Percentiles rank a stretch among this genome's conserved stretches.
phyloP scores from a whole-genome alignment of 495 filamentous ascomycete genomes.

The Ramalina intermedia region DNA sequence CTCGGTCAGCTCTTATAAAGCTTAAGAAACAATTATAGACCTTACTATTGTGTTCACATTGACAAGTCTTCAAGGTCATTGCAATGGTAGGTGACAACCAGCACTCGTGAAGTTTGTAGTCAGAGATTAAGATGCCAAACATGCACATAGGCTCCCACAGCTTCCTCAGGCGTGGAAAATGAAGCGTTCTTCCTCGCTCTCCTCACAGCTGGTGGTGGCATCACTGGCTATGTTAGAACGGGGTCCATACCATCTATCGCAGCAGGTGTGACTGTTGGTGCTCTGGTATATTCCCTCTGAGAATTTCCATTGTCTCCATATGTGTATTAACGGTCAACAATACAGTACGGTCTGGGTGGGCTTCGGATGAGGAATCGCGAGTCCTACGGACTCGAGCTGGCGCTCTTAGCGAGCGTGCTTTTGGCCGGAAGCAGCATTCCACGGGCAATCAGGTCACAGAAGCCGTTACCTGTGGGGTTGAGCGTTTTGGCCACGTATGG shows the following conservation, averaged over 20 bases:
- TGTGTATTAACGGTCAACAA: not conserved
- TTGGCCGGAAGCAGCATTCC: conserved; percentile 73
- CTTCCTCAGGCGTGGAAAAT: not conserved
- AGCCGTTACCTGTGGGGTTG: conserved; percentile 62
- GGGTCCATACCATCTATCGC: conserved; percentile 73
- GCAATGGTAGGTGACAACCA: too few relatives aligned
- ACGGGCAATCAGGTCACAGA: conserved; percentile 61
- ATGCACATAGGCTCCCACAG: not conserved
- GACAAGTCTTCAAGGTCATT: too few relatives aligned
- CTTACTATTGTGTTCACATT: too few relatives aligned
- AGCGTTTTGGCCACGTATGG: conserved; percentile 51
- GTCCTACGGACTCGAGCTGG: conserved; percentile 59
- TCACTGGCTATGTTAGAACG: conserved; percentile 68
- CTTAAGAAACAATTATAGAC: too few relatives aligned
- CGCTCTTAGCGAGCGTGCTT: conserved; percentile 64
- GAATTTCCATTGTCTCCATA: not conserved
- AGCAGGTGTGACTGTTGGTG: conserved; percentile 70
- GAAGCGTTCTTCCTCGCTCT: conserved; percentile 59
- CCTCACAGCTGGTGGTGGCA: conserved; percentile 75
- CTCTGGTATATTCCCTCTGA: conserved; percentile 26
- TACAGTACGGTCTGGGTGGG: conserved; percentile 52
- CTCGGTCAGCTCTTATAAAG: too few relatives aligned
- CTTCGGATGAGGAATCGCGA: conserved; percentile 50
- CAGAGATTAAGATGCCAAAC: too few relatives aligned
- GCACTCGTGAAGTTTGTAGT: too few relatives aligned